Conservation (phyloP, 164 flowering plant genomes). For the Annona cherimola region DNA sequence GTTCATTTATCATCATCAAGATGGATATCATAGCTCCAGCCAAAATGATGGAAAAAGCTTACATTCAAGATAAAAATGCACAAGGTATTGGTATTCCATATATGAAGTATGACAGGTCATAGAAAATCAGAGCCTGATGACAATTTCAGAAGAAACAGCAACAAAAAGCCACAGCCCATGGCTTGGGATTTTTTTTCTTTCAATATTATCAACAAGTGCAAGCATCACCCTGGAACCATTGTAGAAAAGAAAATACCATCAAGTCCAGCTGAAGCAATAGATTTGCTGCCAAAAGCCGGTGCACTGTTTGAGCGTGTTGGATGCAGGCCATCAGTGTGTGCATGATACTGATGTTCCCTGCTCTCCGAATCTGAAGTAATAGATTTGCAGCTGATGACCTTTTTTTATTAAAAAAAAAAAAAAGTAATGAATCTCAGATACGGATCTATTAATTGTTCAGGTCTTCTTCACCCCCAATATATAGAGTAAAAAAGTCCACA, state of each 20-base stretch:
- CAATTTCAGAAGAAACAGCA: no score
- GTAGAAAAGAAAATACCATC: slow-evolving; percentile 29
- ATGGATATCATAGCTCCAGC: no score
- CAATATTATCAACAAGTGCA: neutral
- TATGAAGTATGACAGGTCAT: no score
- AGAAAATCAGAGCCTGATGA: no score
- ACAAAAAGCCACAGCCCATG: neutral
- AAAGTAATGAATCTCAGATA: slow-evolving; percentile 1
- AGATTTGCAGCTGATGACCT: slow-evolving; percentile 55
- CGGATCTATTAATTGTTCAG: neutral
- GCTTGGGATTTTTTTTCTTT: neutral
- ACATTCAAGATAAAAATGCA: no score
- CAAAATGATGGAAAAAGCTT: no score
- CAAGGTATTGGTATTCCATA: no score
- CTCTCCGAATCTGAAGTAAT: slow-evolving; percentile 39
- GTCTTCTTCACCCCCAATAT: neutral
- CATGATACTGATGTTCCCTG: slow-evolving; percentile 38
- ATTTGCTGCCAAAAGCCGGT: slow-evolving; percentile 61
- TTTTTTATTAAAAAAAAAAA: slow-evolving; percentile 6
- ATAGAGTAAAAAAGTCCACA: neutral
- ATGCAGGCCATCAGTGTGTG: slow-evolving; percentile 35
- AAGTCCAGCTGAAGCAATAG: slow-evolving; percentile 59
- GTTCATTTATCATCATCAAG: no score
- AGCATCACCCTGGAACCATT: neutral
- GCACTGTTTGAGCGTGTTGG: slow-evolving; percentile 34